Conservation (phyloP, 768 basidiomycete species). For the Leccinum pellstonianum region DNA sequence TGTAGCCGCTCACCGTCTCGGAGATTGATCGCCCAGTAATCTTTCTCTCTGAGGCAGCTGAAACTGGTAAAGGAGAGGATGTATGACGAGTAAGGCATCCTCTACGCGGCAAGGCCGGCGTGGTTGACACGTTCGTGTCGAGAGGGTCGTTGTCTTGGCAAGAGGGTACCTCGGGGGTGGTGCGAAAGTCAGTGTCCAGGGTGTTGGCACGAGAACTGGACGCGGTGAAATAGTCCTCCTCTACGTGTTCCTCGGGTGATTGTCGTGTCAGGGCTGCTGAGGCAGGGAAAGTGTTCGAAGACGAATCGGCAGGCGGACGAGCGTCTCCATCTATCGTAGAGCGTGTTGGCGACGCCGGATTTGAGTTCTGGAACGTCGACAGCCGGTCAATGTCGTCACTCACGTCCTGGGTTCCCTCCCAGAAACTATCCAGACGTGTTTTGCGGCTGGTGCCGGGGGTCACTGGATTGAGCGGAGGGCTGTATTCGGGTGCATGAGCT, state of each 20-base stretch:
- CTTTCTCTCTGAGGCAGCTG: conserved; percentile 35
- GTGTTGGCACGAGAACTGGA: conserved; percentile 26
- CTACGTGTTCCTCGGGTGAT: conserved; percentile 24
- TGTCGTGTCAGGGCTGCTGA: conserved; percentile 23
- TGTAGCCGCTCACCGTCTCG: conserved; percentile 33
- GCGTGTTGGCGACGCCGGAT: conserved; percentile 23
- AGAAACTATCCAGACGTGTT: conserved; percentile 64
- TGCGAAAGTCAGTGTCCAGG: conserved; percentile 16
- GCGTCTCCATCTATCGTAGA: conserved; percentile 8
- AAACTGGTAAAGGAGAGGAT: conserved; percentile 70
- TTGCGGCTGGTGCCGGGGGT: conserved; percentile 54
- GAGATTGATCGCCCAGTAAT: conserved; percentile 34
- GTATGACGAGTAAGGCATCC: conserved; percentile 59
- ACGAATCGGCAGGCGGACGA: conserved; percentile 6
- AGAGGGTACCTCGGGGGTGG: conserved; percentile 16
- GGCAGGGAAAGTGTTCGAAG: conserved; percentile 11
- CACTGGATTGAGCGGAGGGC: conserved; percentile 35
- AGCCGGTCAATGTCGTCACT: conserved; percentile 34
- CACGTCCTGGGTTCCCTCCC: conserved; percentile 74
- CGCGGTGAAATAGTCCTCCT: conserved; percentile 34
- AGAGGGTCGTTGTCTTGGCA: conserved; percentile 31
- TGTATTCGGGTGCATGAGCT: conserved; percentile 43
- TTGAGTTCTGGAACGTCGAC: conserved; percentile 26
- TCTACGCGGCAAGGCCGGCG: conserved; percentile 50
- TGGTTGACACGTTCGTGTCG: conserved; percentile 36